Evolutionary conservation across 306 rosid genomes (phyloP), one percentile per base, ranked within the genome.

Genomic region (Medicago truncatula): DNA sequence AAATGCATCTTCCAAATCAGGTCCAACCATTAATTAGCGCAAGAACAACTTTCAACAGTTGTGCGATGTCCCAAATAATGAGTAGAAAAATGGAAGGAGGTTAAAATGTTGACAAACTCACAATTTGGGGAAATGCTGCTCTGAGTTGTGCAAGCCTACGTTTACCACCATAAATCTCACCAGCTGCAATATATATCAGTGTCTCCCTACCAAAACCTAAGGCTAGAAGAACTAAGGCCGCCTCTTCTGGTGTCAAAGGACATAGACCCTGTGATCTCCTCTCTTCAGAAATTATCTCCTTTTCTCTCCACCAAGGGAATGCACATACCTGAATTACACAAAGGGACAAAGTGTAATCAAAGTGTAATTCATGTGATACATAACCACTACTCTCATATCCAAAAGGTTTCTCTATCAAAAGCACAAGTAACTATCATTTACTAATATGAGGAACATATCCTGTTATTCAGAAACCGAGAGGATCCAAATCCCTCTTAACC

Each of bases 231-330:
- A 87, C 77, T 56, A 89, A 70, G n/a, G 88, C 83, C 8, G 88
- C 81, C 85, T 93, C 98, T 80, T 93, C 98, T 41, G 98, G 98
- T 67, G 98, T 90, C 85, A 93, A 82, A 77, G 98, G 98, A 72
- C 98, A 93, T 54, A 89, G 80, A 58, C 98, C 98, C 76, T 89
- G 97, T 20, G 90, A 84, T 81, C 98, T 91, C 83, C 74, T 89
- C 81, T 89, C 86, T 40, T 84, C 86, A 58, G 98, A 93, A 43
- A 85, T 56, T 65, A 93, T 93, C 92, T 89, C 98, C 80, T 93
- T 93, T 76, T 89, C 98, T 83, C 96, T 93, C 98, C 98, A 93
- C 98, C 96, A 88, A 83, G 92, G 96, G 85, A 87, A 90, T 60
- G 91, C 89, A n/a, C n/a, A 85, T 91, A 93, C 80, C 98, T 93